These are phyloP conservation scores for Isatis lusitanica DNA, from an alignment of 441 rosid species.

Conservation along the genomic window DNA sequence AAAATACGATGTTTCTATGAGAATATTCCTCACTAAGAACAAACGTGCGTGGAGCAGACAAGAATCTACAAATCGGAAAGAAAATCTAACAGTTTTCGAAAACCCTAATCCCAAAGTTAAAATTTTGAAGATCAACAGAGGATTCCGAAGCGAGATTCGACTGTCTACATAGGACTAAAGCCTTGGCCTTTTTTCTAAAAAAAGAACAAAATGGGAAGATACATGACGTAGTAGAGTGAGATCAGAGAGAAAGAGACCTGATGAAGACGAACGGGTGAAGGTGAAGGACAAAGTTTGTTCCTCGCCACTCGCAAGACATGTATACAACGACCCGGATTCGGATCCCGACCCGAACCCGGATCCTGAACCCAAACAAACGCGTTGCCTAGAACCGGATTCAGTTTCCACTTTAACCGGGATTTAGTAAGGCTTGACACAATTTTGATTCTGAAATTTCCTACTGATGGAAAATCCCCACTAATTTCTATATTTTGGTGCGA, in stretches of 20 bases:
- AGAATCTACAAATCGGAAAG: neutral
- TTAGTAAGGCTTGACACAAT: neutral
- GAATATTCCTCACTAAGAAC: neutral
- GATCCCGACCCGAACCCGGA: neutral
- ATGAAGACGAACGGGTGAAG: neutral
- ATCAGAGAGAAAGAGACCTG: slow-evolving; percentile 16
- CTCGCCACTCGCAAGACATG: neutral
- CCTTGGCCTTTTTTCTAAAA: neutral
- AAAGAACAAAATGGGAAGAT: neutral
- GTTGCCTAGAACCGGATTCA: neutral
- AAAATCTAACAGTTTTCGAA: neutral
- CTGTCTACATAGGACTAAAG: neutral
- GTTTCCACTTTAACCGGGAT: slow-evolving; percentile 1
- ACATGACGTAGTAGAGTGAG: neutral
- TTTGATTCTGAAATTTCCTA: neutral
- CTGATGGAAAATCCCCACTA: neutral
- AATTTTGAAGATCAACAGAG: neutral
- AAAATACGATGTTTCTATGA: neutral
- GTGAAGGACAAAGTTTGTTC: neutral
- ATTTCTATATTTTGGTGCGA: neutral
- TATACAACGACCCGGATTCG: neutral
- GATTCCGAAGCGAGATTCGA: neutral
- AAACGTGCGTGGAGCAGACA: neutral
- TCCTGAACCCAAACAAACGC: neutral
- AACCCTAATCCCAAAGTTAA: slow-evolving; percentile 9